Evolutionary conservation across 2,329 filamentous ascomycete species (phyloP).

Genomic region (Neodidymelliopsis sp.): DNA sequence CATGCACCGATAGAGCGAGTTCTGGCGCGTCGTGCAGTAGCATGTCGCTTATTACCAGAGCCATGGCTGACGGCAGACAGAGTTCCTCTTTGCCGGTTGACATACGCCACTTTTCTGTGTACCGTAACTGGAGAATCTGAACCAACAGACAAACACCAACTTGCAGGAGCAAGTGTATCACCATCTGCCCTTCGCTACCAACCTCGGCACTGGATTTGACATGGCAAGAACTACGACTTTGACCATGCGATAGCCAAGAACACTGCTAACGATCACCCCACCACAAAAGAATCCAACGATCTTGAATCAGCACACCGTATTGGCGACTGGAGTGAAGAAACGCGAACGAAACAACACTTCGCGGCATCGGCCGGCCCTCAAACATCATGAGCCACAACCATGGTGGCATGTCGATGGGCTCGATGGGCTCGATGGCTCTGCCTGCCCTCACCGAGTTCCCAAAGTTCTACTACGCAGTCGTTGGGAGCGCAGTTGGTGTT

Average conservation of each 20-base stretch:
- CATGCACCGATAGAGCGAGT: conserved; percentile 19
- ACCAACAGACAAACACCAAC: conserved; percentile 5
- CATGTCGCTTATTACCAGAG: conserved; percentile 19
- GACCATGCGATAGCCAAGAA: conserved; percentile 13
- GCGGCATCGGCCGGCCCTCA: conserved; percentile 7
- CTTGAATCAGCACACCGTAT: conserved; percentile 6
- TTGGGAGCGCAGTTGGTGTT: conserved; percentile 55
- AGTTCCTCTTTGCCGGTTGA: conserved; percentile 3
- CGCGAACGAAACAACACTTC: conserved; percentile 17
- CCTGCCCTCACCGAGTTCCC: conserved; percentile 58
- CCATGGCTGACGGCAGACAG: conserved; percentile 22
- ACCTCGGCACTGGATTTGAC: conserved; percentile 1
- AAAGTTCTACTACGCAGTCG: conserved; percentile 61
- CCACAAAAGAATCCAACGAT: background rate
- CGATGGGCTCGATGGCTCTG: conserved; percentile 53
- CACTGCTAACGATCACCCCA: background rate
- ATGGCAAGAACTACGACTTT: conserved; percentile 6
- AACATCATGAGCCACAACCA: conserved; percentile 35
- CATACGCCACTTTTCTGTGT: conserved; percentile 7
- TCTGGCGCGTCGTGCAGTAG: conserved; percentile 19
- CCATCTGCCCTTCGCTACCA: background rate
- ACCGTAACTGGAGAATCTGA: background rate
- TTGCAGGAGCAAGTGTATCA: conserved; percentile 3
- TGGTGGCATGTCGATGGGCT: conserved; percentile 21
- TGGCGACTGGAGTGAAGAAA: conserved; percentile 9